Evolutionary conservation across 2,329 filamentous ascomycete genomes (phyloP).

Genomic region (Talaromyces verruculosus): DNA sequence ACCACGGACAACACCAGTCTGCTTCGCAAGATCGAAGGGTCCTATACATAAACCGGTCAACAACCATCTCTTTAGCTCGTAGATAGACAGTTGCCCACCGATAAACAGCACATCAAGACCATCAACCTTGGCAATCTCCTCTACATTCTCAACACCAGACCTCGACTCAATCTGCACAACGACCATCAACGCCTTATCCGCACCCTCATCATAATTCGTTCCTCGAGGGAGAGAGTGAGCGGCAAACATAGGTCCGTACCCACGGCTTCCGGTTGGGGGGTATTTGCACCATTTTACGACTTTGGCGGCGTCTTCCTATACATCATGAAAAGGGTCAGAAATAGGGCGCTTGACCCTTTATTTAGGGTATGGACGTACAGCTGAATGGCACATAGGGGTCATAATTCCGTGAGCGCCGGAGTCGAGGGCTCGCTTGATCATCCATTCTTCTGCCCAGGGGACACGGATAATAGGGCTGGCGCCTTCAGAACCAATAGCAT

Average conservation of each 20-base stretch:
- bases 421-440: constrained; percentile 54
- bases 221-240: constrained; percentile 43
- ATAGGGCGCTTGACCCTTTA: constrained; percentile 39
- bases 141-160: constrained; percentile 43
- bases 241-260: constrained; percentile 58
- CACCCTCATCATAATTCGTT: constrained; percentile 54
- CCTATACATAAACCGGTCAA: constrained; percentile 21
- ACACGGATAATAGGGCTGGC: constrained; percentile 51
- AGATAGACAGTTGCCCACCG: constrained; percentile 25
- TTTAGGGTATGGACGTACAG: constrained; percentile 30
- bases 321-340: constrained; percentile 42
- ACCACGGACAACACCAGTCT: constrained; percentile 37
- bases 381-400: constrained; percentile 35
- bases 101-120: constrained; percentile 46
- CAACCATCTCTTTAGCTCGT: background rate
- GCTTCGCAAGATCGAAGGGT: constrained; percentile 41
- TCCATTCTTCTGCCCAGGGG: constrained; percentile 38
- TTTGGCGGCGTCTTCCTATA: constrained; percentile 51
- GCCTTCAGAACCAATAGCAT: constrained; percentile 44
- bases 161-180: constrained; percentile 49
- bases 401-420: constrained; percentile 60
- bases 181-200: constrained; percentile 55
- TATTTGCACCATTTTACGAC: constrained; percentile 57
- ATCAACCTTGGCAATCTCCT: constrained; percentile 44
- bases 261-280: constrained; percentile 55